Base-by-base conservation (phyloP, 345 rosid genomes). In the Ailanthus altissimus region DNA sequence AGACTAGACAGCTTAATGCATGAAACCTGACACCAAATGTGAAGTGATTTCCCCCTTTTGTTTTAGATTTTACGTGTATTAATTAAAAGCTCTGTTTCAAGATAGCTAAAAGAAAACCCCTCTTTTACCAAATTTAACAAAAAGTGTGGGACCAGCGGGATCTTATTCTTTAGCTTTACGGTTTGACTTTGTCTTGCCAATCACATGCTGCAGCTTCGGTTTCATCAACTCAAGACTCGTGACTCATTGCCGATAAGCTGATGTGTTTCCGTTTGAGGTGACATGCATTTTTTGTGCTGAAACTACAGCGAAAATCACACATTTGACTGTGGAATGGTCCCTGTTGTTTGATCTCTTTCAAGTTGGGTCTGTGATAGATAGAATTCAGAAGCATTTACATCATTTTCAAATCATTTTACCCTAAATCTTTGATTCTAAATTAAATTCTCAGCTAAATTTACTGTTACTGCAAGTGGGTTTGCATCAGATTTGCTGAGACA, bases 151-250 rank as follows among this genome's bases (percentile, higher is more conserved):
- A 32, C 70, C 67, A 0, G 5, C 15, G 16, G 10, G 56, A 78
- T 75, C 74, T 66, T 76, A 58, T 76, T 58, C 66, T 66, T 57
- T 18, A 42, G 75, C 78, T 73, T 72, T 56, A 79, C 82, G 73
- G 56, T 76, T 73, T 79, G 85, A 79, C 80, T 76, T 72, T 0
- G n/a, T 50, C n/a, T 51, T 9, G 50, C 23, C 13, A 36, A 25
- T 9, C 51, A 60, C 67, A 12, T 60, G 68, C 68, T 20, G 46
- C 56, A 8, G 14, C 21, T 28, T 73, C 51, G 38, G 65, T 65
- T 42, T 42, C 51, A 43, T 43, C 62, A n/a, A 54, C 45, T 5
- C 18, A 23, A 40, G 26, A n/a, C 47, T 70, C 26, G 23, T n/a
- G 74, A 36, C 43, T 15, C 13, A 0, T 36, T 15, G 21, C n/a